Evolutionary conservation across 2,329 filamentous ascomycete genomes (phyloP), one percentile per base, ranked within the genome.

Genomic region (Stagonosporopsis tanaceti): DNA sequence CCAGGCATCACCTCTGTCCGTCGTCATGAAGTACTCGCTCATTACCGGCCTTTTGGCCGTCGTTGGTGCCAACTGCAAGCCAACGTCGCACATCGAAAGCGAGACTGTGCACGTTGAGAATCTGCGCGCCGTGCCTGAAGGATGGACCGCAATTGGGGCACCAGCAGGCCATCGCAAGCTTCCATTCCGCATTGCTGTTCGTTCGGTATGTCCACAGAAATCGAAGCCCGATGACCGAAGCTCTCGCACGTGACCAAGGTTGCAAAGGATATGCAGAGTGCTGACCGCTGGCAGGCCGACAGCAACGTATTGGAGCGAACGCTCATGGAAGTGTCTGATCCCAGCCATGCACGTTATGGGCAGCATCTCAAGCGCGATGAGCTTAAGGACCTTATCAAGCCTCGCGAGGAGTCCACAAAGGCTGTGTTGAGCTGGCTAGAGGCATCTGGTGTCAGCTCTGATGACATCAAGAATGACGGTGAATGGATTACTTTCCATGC

Each of bases 401-500:
- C 87, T 0, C 75, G 79, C 3, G 69, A 76, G 0, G 77, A 81
- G 22, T 81, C 82, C 3, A 80, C 81, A 14, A 68, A 78, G 27
- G 77, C 78, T 2, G 80, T 90, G 17, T 61, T 84, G 3, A 68
- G 73, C 6, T 90, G 88, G 87, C 78, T 90, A 14, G 65, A 76
- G 28, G 67, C 77, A 24, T 80, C 84, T 51, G 82, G 81, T 34
- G 76, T 90, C 28, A 64, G 78, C 2, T 56, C 70, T 3, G 57
- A 74, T 3, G 74, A 77, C 3, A 79, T 87, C 15, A 76, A 84
- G 45, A 77, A 84, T 12, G 75, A 82, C 59, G 80, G 82, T 57
- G 82, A 88, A 70, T 89, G 87, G 87, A 78, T 90, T 65, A 84
- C 82, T 60, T 86, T 90, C 67, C 76, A 77, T 45, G 80, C 82